These are phyloP conservation scores for Zygoascus biomembranicola DNA, from an alignment of 805 yeast genomes.

Conservation along the genomic window DNA sequence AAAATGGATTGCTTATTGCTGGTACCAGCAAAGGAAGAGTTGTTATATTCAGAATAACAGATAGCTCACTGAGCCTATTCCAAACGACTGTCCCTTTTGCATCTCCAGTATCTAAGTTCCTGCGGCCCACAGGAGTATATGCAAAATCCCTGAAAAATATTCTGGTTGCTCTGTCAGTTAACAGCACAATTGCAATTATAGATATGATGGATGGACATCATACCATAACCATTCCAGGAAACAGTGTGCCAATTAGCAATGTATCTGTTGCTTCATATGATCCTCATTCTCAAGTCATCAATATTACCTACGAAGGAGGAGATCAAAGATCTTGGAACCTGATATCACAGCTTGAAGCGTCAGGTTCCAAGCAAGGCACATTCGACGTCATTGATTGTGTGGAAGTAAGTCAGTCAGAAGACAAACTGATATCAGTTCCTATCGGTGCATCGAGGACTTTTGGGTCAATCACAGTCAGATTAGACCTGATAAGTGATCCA, in stretches of 20 bases:
- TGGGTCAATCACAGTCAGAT: neutral
- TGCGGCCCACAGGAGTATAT: neutral
- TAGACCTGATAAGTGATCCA: neutral
- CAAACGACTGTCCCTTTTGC: neutral
- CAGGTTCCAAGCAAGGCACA: neutral
- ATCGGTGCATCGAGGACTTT: neutral
- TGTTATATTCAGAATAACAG: neutral
- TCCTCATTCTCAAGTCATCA: neutral
- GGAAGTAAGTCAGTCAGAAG: neutral
- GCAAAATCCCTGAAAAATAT: neutral
- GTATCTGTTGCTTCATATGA: neutral
- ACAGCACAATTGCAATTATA: conserved; percentile 8
- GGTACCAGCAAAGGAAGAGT: neutral
- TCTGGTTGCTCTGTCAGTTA: conserved; percentile 8
- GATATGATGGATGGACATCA: conserved; percentile 3
- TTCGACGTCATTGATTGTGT: neutral
- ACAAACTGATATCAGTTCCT: neutral
- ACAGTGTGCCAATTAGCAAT: conserved; percentile 2
- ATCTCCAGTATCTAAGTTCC: neutral
- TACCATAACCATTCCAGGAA: conserved; percentile 9
- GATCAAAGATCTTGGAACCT: conserved; percentile 11
- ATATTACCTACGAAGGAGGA: conserved; percentile 8
- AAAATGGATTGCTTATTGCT: neutral
- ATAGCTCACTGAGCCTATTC: neutral
- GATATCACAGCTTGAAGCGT: neutral